Evolutionary conservation across 2,329 filamentous ascomycete species (phyloP), one percentile per base, ranked within the genome.

Genomic region (Pseudocercospora fijiensis): DNA sequence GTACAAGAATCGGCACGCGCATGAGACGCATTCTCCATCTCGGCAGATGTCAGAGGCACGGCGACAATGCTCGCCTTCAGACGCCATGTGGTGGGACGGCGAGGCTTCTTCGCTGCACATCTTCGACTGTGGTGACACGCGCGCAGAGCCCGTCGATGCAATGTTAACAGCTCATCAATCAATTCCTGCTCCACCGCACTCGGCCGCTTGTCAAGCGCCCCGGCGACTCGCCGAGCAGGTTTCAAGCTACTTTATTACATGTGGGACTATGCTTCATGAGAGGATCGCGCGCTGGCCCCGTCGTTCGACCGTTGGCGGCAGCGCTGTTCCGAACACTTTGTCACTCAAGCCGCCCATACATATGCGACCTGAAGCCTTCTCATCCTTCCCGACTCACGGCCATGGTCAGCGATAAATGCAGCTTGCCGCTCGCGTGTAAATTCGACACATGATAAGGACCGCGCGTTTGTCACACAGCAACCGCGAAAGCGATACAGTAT

Each of bases 341-440:
- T 53, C 49, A 26, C 49, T 26, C 49, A 24, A 27, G 24, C 49
- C 49, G 45, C 7, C 33, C 33, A 37, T 37, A 7, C 30, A 24
- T 47, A 47, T 20, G 43, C 22, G 1, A 47, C 18, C 43, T 7
- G 11, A 9, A 24, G 43, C 43, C 22, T 47, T 24, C 22, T 20
- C 49, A 52, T 52, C 24, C 20, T 24, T 27, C 24, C 13, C 49
- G 49, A 52, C 24, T 26, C 18, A 18, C 22, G 10, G 47, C 47
- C 24, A 16, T 52, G 24, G 20, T 47, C 43, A 47, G 43, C 24
- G 24, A 16, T 24, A 22, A 27, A 58, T 60, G 52, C 58, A 57
- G 37, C 62, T 45, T 18, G 20, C 57, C 62, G 58, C 18, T 56
- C 62, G 62, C 57, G 51, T 41, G n/a, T 49, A 49, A 47, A 47